phyloP scores from a whole-genome alignment of 805 yeast genomes.

The Wickerhamomyces tratensis region DNA sequence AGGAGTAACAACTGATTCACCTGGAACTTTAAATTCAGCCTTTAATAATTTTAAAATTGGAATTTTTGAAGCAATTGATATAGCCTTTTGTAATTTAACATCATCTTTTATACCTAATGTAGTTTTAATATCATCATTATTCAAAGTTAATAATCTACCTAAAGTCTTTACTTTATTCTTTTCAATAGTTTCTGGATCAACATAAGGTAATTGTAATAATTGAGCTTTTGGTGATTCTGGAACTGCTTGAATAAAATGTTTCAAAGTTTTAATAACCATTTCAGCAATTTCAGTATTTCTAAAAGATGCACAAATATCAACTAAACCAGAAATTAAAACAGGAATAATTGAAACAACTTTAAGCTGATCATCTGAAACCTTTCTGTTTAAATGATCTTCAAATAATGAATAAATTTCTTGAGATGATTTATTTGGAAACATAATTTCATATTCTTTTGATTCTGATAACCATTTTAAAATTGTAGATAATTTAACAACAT shows the following conservation, averaged over 20 bases:
- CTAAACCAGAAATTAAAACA: constrained; percentile 54
- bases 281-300: constrained; percentile 59
- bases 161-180: constrained; percentile 42
- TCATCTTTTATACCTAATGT: constrained; percentile 42
- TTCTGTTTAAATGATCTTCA: constrained; percentile 49
- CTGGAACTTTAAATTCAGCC: constrained; percentile 78
- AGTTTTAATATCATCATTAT: constrained; percentile 44
- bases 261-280: constrained; percentile 55
- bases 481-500: constrained; percentile 43
- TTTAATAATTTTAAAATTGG: constrained; percentile 62
- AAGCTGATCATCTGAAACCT: constrained; percentile 30
- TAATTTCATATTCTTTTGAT: constrained; percentile 53
- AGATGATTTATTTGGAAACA: constrained; percentile 29
- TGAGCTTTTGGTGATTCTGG: constrained; percentile 46
- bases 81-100: constrained; percentile 34
- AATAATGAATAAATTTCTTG: constrained; percentile 43
- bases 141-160: constrained; percentile 57
- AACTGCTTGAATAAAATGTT: constrained; percentile 70
- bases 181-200: constrained; percentile 35
- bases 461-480: constrained; percentile 50
- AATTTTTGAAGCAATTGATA: constrained; percentile 49
- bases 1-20: constrained; percentile 67
- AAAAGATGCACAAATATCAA: constrained; percentile 77
- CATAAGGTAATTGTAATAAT: constrained; percentile 74
- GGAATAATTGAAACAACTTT: constrained; percentile 57